Evolutionary conservation across 345 rosid species (phyloP).

Genomic region (Jatropha curcas): DNA sequence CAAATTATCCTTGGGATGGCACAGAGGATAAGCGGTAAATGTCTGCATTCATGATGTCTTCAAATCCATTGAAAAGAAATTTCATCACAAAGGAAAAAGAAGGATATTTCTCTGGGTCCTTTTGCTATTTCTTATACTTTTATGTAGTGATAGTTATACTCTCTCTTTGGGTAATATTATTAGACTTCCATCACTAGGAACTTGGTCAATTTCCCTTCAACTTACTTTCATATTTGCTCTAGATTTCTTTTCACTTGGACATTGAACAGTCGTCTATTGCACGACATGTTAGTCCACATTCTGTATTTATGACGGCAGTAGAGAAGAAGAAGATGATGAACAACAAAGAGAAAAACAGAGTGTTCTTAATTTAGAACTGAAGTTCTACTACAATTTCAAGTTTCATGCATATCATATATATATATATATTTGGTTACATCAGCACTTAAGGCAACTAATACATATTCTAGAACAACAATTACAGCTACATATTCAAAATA

Average conservation of each 20-base stretch:
- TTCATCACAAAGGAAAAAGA: background rate
- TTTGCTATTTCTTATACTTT: background rate
- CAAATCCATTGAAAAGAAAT: background rate
- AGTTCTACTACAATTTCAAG: too few relatives aligned
- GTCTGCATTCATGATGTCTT: constrained; percentile 6
- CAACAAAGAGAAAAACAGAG: too few relatives aligned
- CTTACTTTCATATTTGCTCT: constrained; percentile 6
- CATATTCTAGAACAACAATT: too few relatives aligned
- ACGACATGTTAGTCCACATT: background rate
- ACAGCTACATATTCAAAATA: too few relatives aligned
- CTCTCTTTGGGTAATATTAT: too few relatives aligned
- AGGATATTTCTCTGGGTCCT: background rate
- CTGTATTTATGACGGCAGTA: too few relatives aligned
- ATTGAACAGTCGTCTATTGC: background rate
- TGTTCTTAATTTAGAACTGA: too few relatives aligned
- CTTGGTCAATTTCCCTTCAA: background rate
- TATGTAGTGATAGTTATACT: background rate
- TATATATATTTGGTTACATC: too few relatives aligned
- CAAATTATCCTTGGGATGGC: constrained; percentile 99
- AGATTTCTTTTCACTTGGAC: background rate
- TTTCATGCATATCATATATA: too few relatives aligned
- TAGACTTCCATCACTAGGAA: background rate
- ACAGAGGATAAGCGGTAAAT: constrained; percentile 67
- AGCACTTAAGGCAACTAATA: too few relatives aligned
- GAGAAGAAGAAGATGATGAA: too few relatives aligned